Base-by-base conservation (phyloP, 2,329 filamentous ascomycete species). In the Madurella mycetomatis region DNA sequence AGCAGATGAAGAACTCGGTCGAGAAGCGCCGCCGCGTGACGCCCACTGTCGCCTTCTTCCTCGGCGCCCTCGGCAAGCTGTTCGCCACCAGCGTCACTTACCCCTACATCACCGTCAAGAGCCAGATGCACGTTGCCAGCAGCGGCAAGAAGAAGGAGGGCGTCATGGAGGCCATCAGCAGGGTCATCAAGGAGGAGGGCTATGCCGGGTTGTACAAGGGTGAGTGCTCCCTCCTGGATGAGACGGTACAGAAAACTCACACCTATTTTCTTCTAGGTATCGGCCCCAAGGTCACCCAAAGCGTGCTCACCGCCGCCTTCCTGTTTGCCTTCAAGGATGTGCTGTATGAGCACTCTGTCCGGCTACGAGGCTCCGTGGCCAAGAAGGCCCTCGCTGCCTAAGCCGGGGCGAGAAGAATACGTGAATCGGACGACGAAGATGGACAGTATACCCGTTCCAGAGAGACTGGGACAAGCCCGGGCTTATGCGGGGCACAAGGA, bases 61-160 rank as follows among this genome's bases (percentile, higher is more conserved):
- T 99, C 2, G 94, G 94, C 59, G 94, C 94, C 1, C 69, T 97
- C 32, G 92, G 94, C 72, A 99, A 99, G 81, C 80, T 99, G 60
- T 85, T 96, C 58, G 94, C 94, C 19, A 99, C 94, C 2, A 85
- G 80, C 57, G 88, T 97, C 66, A 99, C 94, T 5, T 99, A 99
- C 72, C 94, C 94, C 11, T 99, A 99, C 70, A 97, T 99, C 70
- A 99, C 94, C 4, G 88, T 99, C 66, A 99, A 99, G 85, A 95
- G 91, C 73, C 84, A 90, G 69, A 96, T 96, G 84, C 94, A 99
- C 71, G 90, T 99, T 57, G 90, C 92, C 30, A 85, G 81, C 65
- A 85, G 84, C 59, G 60, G 59, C 9, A 81, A 82, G n/a, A 85
- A 84, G 60, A 87, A 87, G 73, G 88, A 95, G 73, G 88, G 87